Conservation (phyloP, 306 rosid species). For the Carpinus fangiana region DNA sequence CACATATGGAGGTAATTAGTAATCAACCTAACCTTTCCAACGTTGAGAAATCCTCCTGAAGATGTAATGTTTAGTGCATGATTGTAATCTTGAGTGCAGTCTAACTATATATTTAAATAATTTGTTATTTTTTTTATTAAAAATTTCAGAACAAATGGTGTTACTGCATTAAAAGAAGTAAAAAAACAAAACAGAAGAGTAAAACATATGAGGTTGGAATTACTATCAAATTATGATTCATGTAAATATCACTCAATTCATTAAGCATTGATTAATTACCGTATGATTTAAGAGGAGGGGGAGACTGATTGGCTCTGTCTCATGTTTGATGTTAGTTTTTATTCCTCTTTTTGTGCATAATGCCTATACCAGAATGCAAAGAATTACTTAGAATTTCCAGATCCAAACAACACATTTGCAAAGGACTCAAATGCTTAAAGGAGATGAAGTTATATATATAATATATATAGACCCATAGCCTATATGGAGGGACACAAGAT, state of each 20-base stretch:
- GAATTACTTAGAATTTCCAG: no score
- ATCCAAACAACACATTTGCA: no score
- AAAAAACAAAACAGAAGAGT: background rate
- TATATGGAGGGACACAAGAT: no score
- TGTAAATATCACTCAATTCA: no score
- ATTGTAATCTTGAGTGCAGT: background rate
- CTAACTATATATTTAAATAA: background rate
- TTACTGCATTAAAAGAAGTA: no score
- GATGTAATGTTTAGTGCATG: background rate
- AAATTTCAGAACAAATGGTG: background rate
- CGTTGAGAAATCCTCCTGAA: background rate
- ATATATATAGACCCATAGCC: no score
- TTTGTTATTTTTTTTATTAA: background rate
- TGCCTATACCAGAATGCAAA: no score
- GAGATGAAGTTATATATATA: no score
- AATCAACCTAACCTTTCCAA: constrained; percentile 10
- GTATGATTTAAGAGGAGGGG: no score
- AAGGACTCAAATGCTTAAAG: no score
- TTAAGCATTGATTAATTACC: no score
- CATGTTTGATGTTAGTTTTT: background rate
- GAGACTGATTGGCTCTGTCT: background rate
- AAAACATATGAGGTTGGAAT: background rate
- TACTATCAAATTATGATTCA: background rate
- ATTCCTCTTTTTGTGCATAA: background rate
- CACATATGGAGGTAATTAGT: constrained; percentile 66